Base-by-base conservation (phyloP, 1,284 basidiomycete species). In the Amylostereum areolatum region DNA sequence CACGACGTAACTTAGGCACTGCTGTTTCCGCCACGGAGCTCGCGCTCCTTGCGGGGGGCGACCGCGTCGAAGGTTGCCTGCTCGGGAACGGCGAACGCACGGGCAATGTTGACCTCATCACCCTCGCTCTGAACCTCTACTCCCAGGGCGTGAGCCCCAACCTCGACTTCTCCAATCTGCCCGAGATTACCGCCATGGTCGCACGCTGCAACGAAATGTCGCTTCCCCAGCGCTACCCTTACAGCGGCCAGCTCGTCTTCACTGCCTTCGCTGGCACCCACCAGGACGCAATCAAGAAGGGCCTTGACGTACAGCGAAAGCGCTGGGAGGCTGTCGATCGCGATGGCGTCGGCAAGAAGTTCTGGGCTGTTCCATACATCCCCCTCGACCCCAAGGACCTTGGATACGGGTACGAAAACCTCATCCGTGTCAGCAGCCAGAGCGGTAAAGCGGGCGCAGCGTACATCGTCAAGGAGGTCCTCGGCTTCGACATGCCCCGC, bases 271-370 rank as follows among this genome's bases (percentile, higher is more conserved):
- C 93, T 50, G 96, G 96, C 36, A 93, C 90, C 40, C 96, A 99
- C 67, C 96, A 96, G 70, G 96, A 98, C 65, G 96, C 96, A 18
- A 93, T 99, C 77, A 98, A 98, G 74, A 99, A 99, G 73, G 96
- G 96, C 36, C 96, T 99, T 70, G 91, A 92, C 64, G 84, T 81
- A 1, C 92, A 96, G 66, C 73, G 69, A 43, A 66, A 71, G 49
- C 69, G 77, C 39, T 80, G 34, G 34, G 34, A 87, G 56, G 71
- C 73, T 18, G 68, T 70, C 48, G 83, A 80, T 45, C 69, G 67
- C 39, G 65, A 64, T 12, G 73, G 75, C 54, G 84, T 88, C 53
- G 80, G 85, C 62, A 72, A 74, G 45, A 72, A 79, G 53, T 81
- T 85, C 43, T 98, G 95, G 95, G 79, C 89, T 62, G 88, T 98